Base-by-base conservation (phyloP, 2,329 filamentous ascomycete genomes). In the Pochonia chlamydosporia region DNA sequence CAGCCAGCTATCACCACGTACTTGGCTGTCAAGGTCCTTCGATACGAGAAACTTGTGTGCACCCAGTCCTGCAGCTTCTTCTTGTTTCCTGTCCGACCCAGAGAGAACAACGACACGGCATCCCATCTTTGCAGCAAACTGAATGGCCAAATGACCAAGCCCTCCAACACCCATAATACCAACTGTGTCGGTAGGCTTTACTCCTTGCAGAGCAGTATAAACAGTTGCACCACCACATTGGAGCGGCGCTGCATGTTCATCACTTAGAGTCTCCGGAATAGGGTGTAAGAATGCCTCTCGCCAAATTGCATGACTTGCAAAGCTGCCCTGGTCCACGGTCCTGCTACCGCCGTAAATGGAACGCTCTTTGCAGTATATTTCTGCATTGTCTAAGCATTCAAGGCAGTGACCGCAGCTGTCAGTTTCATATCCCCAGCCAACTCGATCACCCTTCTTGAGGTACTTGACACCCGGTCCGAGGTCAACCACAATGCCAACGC, bases 61-160 rank as follows among this genome's bases (percentile, higher is more conserved):
- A 8, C 66, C 66, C 2, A 69, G 59, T 28, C 54, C 47, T n/a
- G 47, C 28, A 6, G 64, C 63, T 46, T 65, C 58, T 1, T 55
- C 52, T 60, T 76, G 78, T 71, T 89, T 89, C 57, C 66, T 70
- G 48, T 84, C 78, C 3, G 73, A 75, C 6, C 78, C 72, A 2
- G 77, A 82, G 52, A 87, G 74, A 6, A 84, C 84, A 33, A 84
- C 74, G 10, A 85, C 79, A 30, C 77, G 71, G 63, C 74, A 82
- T 21, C 83, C 84, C 77, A 85, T 82, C 69, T 83, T 84, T 33
- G 74, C 68, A 0, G 82, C 82, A 45, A 49, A 55, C 46, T 55
- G 53, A 21, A 55, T 54, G 2, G 50, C 52, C n/a, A 55, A 42
- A 46, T 55, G 53, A 2, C 53, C 53, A 1, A 55, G 44, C 2